Evolutionary conservation across 805 yeast species (phyloP).

Genomic region (Pichia gijzeniarum): DNA sequence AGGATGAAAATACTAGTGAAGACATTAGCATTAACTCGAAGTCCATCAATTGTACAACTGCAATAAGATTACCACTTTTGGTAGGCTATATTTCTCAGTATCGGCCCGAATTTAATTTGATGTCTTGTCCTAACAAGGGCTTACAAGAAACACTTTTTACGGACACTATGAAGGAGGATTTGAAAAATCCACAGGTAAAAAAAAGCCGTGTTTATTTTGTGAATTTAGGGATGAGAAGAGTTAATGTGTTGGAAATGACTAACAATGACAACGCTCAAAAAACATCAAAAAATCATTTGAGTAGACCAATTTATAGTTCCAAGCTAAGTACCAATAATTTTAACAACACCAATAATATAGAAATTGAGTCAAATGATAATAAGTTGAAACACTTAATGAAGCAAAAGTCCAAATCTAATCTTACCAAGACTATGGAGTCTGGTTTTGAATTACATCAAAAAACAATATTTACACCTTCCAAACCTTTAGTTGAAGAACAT

Average conservation of each 20-base stretch:
- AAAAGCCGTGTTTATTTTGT: constrained; percentile 16
- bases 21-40: not conserved
- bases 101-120: constrained; percentile 44
- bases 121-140: constrained; percentile 44
- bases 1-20: not conserved
- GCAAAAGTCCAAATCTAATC: constrained; percentile 1
- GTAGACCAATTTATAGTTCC: not conserved
- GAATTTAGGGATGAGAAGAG: constrained; percentile 24
- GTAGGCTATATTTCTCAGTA: constrained; percentile 42
- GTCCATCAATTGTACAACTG: constrained; percentile 2
- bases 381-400: no score
- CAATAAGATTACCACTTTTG: constrained; percentile 21
- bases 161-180: constrained; percentile 43
- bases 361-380: not conserved
- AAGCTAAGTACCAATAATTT: not conserved
- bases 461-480: constrained; percentile 9
- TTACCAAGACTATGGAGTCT: constrained; percentile 4
- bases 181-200: not conserved
- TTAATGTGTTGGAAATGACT: constrained; percentile 19
- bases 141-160: constrained; percentile 36
- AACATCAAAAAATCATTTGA: not conserved
- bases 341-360: not conserved
- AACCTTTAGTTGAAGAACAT: not conserved
- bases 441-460: constrained; percentile 8
- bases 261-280: not conserved